Evolutionary conservation across 2,329 filamentous ascomycete genomes (phyloP).

Genomic region (Talaromyces sp.): DNA sequence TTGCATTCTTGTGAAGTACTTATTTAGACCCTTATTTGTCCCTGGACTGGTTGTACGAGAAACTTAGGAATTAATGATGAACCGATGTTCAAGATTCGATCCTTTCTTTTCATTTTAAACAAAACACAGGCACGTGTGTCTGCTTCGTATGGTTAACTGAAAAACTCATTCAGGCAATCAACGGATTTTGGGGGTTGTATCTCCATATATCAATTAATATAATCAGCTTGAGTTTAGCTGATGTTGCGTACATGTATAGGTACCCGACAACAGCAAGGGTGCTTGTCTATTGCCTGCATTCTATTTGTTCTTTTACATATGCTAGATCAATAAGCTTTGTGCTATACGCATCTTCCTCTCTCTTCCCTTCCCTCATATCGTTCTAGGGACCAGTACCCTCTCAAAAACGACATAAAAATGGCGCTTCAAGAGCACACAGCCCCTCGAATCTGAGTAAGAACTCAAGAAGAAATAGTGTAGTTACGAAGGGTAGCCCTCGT

Average conservation of each 20-base stretch:
- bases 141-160: too few species aligned
- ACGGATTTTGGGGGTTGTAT: too few species aligned
- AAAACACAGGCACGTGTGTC: too few species aligned
- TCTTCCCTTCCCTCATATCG: not conserved
- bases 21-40: not conserved
- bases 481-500: not conserved
- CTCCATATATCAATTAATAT: too few species aligned
- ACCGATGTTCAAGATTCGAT: not conserved
- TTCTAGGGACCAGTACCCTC: not conserved
- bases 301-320: too few species aligned
- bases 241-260: too few species aligned
- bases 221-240: too few species aligned
- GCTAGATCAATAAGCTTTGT: not conserved
- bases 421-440: not conserved
- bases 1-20: conserved; percentile 5
- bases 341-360: not conserved
- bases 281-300: too few species aligned
- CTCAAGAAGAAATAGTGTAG: not conserved
- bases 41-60: not conserved
- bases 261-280: too few species aligned
- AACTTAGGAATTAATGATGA: not conserved
- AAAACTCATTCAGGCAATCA: too few species aligned
- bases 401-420: not conserved
- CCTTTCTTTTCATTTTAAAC: not conserved
- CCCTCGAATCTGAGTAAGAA: not conserved